Percentiles rank a stretch among this genome's conserved stretches.
Evolutionary conservation across 257 asterid genomes (phyloP).

Genomic region (Petunia axillaris): DNA sequence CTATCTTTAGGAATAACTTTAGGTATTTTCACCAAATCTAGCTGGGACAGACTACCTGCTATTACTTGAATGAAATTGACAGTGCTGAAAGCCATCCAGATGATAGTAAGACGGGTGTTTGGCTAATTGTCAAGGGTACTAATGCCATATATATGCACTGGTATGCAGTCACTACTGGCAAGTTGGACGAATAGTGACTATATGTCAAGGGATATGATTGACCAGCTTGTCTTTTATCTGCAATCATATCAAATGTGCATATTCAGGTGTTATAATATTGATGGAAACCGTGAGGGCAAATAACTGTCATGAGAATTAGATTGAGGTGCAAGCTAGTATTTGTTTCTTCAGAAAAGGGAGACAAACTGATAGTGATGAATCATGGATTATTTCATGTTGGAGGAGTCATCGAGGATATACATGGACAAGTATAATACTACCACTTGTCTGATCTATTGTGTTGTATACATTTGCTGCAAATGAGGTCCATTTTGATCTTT

Average conservation of each 20-base stretch:
- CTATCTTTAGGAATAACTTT: neutral
- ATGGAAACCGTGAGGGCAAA: neutral
- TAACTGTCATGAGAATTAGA: neutral
- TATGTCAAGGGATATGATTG: neutral
- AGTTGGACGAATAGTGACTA: neutral
- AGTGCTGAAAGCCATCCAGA: neutral
- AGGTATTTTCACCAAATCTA: neutral
- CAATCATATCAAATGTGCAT: neutral
- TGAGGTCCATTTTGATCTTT: slow-evolving; percentile 12
- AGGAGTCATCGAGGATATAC: neutral
- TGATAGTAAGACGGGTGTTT: neutral
- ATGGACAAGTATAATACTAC: neutral
- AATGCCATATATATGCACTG: neutral
- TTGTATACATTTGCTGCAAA: neutral
- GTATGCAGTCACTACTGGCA: neutral
- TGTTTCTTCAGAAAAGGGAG: neutral
- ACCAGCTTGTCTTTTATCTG: no score
- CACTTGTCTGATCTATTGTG: neutral
- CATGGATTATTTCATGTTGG: neutral
- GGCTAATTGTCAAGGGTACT: neutral
- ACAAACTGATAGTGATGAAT: neutral
- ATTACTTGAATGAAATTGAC: neutral
- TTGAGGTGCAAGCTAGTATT: slow-evolving; percentile 1
- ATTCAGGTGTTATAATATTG: neutral
- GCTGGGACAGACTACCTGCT: neutral